Conservation (phyloP, 305 asterid species). For the Fraxinus albicans region DNA sequence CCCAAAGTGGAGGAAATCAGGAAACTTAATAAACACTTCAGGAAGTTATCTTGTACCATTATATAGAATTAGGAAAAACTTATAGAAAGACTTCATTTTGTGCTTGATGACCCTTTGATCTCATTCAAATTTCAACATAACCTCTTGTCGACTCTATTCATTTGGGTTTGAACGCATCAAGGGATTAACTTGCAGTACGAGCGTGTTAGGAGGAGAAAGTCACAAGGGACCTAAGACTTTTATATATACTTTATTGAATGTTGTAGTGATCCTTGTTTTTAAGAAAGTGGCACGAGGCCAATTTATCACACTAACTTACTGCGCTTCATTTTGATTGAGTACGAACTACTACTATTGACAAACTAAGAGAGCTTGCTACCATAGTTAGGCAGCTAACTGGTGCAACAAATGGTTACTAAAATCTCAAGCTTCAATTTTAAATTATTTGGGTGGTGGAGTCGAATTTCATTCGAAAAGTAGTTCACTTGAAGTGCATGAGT, state of each 20-base stretch:
- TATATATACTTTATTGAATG: neutral
- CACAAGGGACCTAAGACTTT: neutral
- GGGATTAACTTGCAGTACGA: neutral
- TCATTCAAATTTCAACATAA: neutral
- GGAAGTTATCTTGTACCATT: neutral
- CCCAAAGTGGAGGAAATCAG: conserved; percentile 18
- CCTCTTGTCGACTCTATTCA: neutral
- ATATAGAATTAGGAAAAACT: neutral
- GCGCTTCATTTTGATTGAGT: neutral
- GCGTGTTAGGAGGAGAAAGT: neutral
- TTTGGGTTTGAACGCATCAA: neutral
- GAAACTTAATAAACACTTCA: conserved; percentile 7
- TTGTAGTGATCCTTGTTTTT: too few relatives aligned
- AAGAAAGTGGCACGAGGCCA: neutral
- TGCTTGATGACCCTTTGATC: neutral
- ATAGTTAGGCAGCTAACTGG: neutral
- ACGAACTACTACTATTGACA: neutral
- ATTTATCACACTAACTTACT: neutral
- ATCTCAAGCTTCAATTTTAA: neutral
- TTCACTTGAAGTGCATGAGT: neutral
- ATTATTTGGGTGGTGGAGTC: neutral
- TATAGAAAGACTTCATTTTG: neutral
- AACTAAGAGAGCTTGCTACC: neutral
- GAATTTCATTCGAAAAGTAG: neutral
- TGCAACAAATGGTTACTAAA: neutral